Percentiles rank a stretch among this genome's conserved stretches.
These are phyloP conservation scores for Sanghuangporus weigelae DNA, from an alignment of 1,284 basidiomycete species.

Conservation along the genomic window DNA sequence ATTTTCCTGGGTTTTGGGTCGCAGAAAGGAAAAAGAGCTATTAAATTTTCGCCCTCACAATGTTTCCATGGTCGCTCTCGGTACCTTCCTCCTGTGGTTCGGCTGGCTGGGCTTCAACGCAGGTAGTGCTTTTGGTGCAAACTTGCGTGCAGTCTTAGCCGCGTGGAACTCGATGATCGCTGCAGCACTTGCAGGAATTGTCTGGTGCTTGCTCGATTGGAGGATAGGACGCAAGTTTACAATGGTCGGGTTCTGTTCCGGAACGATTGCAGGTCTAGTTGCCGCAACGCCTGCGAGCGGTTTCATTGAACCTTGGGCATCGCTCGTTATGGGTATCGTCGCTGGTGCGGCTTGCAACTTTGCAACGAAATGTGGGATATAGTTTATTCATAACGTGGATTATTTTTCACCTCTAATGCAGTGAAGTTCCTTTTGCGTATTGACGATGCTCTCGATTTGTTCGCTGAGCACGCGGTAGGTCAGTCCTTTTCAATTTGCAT, in stretches of 20 bases:
- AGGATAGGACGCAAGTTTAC: constrained; percentile 76
- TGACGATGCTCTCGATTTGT: constrained; percentile 84
- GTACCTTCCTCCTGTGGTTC: constrained; percentile 88
- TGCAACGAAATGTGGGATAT: constrained; percentile 71
- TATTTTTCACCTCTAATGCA: constrained; percentile 24
- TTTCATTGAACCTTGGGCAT: constrained; percentile 59
- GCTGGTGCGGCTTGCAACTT: constrained; percentile 80
- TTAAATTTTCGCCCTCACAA: constrained; percentile 92
- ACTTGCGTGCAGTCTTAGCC: constrained; percentile 82
- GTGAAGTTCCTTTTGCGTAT: constrained; percentile 65
- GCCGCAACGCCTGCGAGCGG: constrained; percentile 84
- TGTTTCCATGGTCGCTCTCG: constrained; percentile 84
- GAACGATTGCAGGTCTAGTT: constrained; percentile 85
- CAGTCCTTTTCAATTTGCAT: background rate
- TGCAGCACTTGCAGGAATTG: constrained; percentile 71
- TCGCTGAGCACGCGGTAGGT: constrained; percentile 88
- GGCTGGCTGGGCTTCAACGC: constrained; percentile 62
- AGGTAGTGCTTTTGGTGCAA: constrained; percentile 83
- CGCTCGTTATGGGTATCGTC: constrained; percentile 75
- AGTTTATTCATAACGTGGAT: background rate
- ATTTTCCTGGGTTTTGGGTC: constrained; percentile 80
- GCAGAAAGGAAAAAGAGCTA: constrained; percentile 73
- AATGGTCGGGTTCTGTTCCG: constrained; percentile 83
- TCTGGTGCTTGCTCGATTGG: constrained; percentile 90
- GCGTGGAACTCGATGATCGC: constrained; percentile 87